Conservation (phyloP, 1,284 basidiomycete genomes). For the Megacollybia platyphylla region DNA sequence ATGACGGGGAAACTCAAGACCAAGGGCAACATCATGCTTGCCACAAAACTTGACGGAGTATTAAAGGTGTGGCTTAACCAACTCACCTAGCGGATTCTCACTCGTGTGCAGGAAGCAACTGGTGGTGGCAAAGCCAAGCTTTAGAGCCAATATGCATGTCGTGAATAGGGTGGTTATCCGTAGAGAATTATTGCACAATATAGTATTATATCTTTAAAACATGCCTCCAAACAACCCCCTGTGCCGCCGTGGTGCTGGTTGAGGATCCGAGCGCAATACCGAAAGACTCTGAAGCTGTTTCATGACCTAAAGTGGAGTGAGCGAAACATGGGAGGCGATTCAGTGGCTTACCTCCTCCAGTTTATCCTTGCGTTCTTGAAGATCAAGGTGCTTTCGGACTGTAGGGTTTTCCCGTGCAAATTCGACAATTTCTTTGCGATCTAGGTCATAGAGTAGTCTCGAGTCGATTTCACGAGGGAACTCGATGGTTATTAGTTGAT, state of each 20-base stretch:
- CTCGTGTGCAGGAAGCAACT: neutral
- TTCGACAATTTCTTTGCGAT: conserved; percentile 72
- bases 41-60: conserved; percentile 76
- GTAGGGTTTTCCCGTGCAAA: conserved; percentile 94
- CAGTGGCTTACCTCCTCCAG: conserved; percentile 71
- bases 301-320: conserved; percentile 52
- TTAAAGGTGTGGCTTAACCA: conserved; percentile 46
- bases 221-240: conserved; percentile 64
- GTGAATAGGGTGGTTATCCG: neutral
- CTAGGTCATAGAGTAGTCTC: conserved; percentile 84
- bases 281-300: conserved; percentile 80
- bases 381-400: conserved; percentile 79
- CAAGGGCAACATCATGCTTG: conserved; percentile 79
- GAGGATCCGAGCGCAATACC: conserved; percentile 67
- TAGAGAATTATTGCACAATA: neutral
- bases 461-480: conserved; percentile 97
- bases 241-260: conserved; percentile 53
- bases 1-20: conserved; percentile 87
- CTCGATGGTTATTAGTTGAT: conserved; percentile 22
- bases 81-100: neutral
- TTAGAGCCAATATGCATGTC: neutral
- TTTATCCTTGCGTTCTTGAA: conserved; percentile 96
- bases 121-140: conserved; percentile 4
- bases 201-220: conserved; percentile 26
- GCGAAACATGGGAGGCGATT: conserved; percentile 6